Percentiles rank a stretch among this genome's conserved stretches.
Conservation (phyloP, 345 rosid species). For the Mangifera indica region DNA sequence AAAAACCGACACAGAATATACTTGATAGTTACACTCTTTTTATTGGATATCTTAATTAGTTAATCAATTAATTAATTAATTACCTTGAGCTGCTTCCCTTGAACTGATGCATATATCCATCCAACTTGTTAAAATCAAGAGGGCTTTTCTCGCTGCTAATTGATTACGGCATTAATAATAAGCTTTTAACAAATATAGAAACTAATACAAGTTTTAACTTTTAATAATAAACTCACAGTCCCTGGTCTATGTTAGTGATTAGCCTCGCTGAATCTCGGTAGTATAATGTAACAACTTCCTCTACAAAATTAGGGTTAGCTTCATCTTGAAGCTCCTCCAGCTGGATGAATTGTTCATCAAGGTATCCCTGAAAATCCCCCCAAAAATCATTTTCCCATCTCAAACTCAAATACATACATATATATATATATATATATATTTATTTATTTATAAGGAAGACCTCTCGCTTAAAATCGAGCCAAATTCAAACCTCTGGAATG, state of each 20-base stretch:
- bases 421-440: no score
- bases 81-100: conserved; percentile 96
- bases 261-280: conserved; percentile 62
- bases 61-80: no score
- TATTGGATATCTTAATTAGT: no score
- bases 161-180: background rate
- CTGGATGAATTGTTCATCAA: conserved; percentile 69
- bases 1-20: conserved; percentile 36
- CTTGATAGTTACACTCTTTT: background rate
- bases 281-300: conserved; percentile 64
- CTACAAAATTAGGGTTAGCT: conserved; percentile 71
- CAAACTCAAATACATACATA: no score
- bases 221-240: conserved; percentile 43
- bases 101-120: conserved; percentile 84
- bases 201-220: no score
- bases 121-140: conserved; percentile 64
- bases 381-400: background rate
- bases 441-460: no score
- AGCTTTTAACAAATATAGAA: no score
- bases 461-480: no score
- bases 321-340: conserved; percentile 74
- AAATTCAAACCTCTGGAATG: no score
- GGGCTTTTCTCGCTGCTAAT: conserved; percentile 48
- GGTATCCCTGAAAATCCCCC: conserved; percentile 40
- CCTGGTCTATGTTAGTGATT: conserved; percentile 47